These are phyloP conservation scores for Phytophthora sojae DNA, from an alignment of 352 stramenopile species.

Conservation along the genomic window DNA sequence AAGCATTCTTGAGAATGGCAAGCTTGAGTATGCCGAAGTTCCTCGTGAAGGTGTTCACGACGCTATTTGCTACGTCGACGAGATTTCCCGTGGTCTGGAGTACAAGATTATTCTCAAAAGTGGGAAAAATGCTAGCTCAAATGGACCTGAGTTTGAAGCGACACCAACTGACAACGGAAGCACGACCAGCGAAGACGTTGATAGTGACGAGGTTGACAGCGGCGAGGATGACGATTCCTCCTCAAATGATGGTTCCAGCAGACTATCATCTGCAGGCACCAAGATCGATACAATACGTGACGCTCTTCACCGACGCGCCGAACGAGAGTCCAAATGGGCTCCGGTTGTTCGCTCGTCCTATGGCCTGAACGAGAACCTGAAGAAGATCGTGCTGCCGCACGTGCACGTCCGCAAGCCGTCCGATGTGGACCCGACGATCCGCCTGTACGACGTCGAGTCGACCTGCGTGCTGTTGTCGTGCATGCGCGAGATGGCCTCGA, in stretches of 20 bases:
- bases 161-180: no score
- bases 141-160: no score
- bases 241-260: no score
- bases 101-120: slow-evolving; percentile 33
- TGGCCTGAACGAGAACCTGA: slow-evolving; percentile 69
- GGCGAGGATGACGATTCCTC: no score
- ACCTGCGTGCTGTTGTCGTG: slow-evolving; percentile 81
- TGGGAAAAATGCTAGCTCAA: no score
- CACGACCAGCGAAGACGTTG: no score
- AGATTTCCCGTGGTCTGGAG: slow-evolving; percentile 68
- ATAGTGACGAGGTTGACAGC: no score
- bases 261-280: no score
- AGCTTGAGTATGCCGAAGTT: slow-evolving; percentile 65
- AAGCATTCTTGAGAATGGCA: slow-evolving; percentile 56
- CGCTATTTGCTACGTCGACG: slow-evolving; percentile 73
- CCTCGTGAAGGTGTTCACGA: slow-evolving; percentile 57
- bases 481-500: slow-evolving; percentile 88
- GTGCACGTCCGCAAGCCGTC: slow-evolving; percentile 83
- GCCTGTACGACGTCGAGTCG: slow-evolving; percentile 83
- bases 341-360: slow-evolving; percentile 29
- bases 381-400: slow-evolving; percentile 72
- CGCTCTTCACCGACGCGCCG: no score
- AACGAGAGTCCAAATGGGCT: slow-evolving; percentile 8
- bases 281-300: no score
- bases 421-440: slow-evolving; percentile 78